Evolutionary conservation across 2,329 filamentous ascomycete genomes (phyloP), one percentile per base, ranked within the genome.

Genomic region (Cadophora sp.): DNA sequence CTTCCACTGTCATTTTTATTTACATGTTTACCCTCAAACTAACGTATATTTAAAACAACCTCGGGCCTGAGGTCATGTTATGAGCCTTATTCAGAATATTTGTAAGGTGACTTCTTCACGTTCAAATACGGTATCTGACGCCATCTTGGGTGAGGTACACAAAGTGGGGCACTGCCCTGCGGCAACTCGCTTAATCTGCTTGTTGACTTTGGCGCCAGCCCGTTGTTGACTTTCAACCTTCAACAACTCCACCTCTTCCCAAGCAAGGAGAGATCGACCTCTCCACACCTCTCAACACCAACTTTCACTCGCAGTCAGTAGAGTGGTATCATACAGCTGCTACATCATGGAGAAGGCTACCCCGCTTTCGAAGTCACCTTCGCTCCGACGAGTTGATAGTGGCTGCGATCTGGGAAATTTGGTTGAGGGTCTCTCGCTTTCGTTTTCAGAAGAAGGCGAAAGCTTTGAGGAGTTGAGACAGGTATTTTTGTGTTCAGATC

Each of bases 171-270:
- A 24, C 6, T 30, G 27, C 47, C 47, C 11, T 50, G 48, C 16
- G 24, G 48, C 48, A 18, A 13, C 47, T 50, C 48, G 48, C 48
- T 51, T 51, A 51, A 30, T 51, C 22, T 18, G 24, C 4, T 18
- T 33, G 24, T 51, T 51, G 48, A 51, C 48, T 18, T 30, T 30
- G 24, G 16, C 11, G 24, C 4, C 24, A 24, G 4, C 24, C 48
- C 48, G 8, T 51, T 51, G 48, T 51, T 50, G 47, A 50, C 24
- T 51, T 30, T 51, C 24, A 51, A 13, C 22, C 33, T 33, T 51
- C 24, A 16, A 30, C 24, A 51, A 30, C 48, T 18, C 24, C n/a
- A 18, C 48, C 14, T 13, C 5, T 51, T 9, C 24, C 11, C 48
- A 24, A 18, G n/a, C n/a, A n/a, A n/a, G n/a, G n/a, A n/a, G 36